Evolutionary conservation across 2,329 filamentous ascomycete genomes (phyloP), one percentile per base, ranked within the genome.

Genomic region (Stemphylium beticola): DNA sequence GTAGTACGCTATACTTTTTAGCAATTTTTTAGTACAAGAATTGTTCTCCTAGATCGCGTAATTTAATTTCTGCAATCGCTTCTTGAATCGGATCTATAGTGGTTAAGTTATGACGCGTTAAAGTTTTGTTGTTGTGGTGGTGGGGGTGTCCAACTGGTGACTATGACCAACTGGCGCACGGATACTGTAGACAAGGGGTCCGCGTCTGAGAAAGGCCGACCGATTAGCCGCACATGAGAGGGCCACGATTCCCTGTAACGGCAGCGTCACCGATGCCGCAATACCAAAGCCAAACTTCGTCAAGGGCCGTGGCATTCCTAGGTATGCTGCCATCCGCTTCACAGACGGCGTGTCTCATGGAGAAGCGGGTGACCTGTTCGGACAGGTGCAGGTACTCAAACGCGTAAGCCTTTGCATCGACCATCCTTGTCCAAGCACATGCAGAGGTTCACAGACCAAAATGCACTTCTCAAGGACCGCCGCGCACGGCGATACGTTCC

Each of bases 401-500:
- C 10, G 29, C 5, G 14, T 29, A 41, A 12, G 10, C 15, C 20
- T 11, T 40, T 40, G 14, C 17, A 26, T 18, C 10, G 18, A 10
- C 38, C 12, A 20, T 40, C 32, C 11, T 11, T n/a, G 32, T 34
- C 12, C 32, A 14, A 34, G 10, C 15, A 14, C 32, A 14, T 34
- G 15, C 32, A n/a, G n/a, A n/a, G n/a, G n/a, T n/a, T n/a, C n/a
- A n/a, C 17, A 39, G 37, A 18, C n/a, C n/a, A 39, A 39, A 20
- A 39, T 24, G 37, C 37, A 20, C 14, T 39, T 20, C 14, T 10
- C 8, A 7, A 17, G 5, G 37, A 20, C 11, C 53, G 57, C 2
- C 52, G 47, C 22, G 10, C 40, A 43, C 40, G 24, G 40, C 52
- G 24, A 45, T 64, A 64, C 15, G 31, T 44, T n/a, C 55, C 49